These are phyloP conservation scores for Lasiodiplodia theobromae DNA, from an alignment of 2,329 filamentous ascomycete species.

Conservation along the genomic window DNA sequence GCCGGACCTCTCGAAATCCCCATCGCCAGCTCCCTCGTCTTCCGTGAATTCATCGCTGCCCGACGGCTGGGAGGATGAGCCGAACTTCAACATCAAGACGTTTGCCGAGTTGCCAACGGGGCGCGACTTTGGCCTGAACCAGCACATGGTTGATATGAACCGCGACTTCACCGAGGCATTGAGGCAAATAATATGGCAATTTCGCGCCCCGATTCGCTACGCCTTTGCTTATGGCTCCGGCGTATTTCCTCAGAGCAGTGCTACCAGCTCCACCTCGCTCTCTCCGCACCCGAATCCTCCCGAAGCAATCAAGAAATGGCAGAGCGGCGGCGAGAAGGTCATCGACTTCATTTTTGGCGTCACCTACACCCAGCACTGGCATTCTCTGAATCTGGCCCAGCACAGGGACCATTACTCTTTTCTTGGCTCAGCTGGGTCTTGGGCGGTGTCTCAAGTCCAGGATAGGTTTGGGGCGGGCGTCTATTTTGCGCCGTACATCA, in stretches of 20 bases:
- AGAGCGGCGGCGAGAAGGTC: conserved; percentile 90
- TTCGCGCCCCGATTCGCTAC: conserved; percentile 88
- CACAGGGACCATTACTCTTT: conserved; percentile 93
- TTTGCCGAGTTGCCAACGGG: conserved; percentile 77
- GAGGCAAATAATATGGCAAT: conserved; percentile 86
- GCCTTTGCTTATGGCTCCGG: conserved; percentile 97
- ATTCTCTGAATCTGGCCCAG: conserved; percentile 87
- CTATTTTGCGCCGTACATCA: conserved; percentile 97
- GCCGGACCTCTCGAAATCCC: background rate
- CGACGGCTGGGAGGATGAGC: conserved; percentile 77
- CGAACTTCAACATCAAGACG: conserved; percentile 72
- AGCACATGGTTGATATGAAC: conserved; percentile 89
- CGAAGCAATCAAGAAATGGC: conserved; percentile 79
- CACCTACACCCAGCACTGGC: conserved; percentile 94
- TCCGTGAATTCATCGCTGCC: conserved; percentile 44
- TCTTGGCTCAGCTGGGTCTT: conserved; percentile 83
- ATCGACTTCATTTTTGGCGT: conserved; percentile 99
- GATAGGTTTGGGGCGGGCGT: conserved; percentile 90
- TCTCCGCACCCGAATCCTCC: conserved; percentile 84
- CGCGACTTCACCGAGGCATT: conserved; percentile 93
- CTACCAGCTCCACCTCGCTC: conserved; percentile 57
- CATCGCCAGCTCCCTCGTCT: conserved; percentile 18
- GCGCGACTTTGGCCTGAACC: conserved; percentile 88
- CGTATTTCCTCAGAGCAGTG: conserved; percentile 81
- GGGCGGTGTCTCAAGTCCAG: conserved; percentile 82